Percentiles rank a stretch among this genome's conserved stretches.
Conservation (phyloP, 2,329 filamentous ascomycete genomes). For the Sarocladiaceae sp. region DNA sequence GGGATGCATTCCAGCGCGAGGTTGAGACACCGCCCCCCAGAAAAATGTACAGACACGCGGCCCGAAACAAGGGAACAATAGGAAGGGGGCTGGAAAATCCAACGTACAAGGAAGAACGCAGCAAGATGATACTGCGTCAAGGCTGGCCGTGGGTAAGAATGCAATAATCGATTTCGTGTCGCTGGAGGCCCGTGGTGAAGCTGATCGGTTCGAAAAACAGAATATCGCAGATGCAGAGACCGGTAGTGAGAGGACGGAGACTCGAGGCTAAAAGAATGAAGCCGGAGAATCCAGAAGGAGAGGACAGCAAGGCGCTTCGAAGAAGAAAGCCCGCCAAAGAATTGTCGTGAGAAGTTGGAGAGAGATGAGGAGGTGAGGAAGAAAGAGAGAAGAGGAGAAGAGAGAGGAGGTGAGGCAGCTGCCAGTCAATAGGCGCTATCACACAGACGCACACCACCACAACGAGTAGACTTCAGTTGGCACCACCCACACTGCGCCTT, state of each 20-base stretch:
- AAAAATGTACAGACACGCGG: constrained; percentile 1
- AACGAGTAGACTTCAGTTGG: neutral
- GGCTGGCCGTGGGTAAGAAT: constrained; percentile 1
- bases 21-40: constrained; percentile 4
- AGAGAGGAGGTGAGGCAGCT: constrained; percentile 5
- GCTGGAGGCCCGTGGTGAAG: too few relatives aligned
- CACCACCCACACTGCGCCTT: neutral
- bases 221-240: neutral
- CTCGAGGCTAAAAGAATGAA: constrained; percentile 37
- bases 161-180: constrained; percentile 3
- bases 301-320: constrained; percentile 13
- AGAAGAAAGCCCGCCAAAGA: constrained; percentile 9
- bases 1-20: constrained; percentile 2
- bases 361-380: constrained; percentile 1
- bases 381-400: constrained; percentile 6
- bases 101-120: constrained; percentile 3
- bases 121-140: neutral
- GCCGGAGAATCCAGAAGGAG: constrained; percentile 26
- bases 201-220: too few relatives aligned
- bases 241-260: constrained; percentile 29
- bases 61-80: neutral
- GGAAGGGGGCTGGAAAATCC: neutral
- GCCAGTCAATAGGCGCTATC: neutral
- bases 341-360: neutral
- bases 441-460: neutral